A percentile compares a stretch with the other conserved stretches of the same genome.
Conservation (phyloP, 352 stramenopile genomes). For the Albugo candida region DNA sequence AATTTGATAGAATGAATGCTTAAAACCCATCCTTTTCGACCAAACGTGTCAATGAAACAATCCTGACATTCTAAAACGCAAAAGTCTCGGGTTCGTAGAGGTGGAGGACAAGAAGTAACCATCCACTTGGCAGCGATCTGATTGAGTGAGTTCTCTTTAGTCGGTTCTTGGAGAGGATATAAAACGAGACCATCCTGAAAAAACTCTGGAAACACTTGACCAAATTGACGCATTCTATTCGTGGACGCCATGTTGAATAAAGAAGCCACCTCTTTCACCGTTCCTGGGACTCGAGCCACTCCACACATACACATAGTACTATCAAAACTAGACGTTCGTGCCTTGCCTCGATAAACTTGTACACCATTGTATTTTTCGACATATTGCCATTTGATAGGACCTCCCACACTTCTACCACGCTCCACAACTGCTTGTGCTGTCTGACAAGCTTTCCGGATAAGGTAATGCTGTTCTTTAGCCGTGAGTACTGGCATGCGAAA, state of each 20-base stretch:
- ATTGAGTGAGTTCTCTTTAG: constrained; percentile 57
- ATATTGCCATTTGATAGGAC: constrained; percentile 50
- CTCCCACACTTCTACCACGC: constrained; percentile 31
- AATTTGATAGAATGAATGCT: constrained; percentile 74
- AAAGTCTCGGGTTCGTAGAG: constrained; percentile 26
- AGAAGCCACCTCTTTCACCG: constrained; percentile 44
- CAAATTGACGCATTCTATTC: constrained; percentile 53
- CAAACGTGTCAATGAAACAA: constrained; percentile 65
- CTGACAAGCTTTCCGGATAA: constrained; percentile 67
- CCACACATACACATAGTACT: constrained; percentile 44
- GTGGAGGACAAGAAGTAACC: constrained; percentile 16
- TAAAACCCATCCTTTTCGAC: constrained; percentile 65
- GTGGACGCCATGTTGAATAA: constrained; percentile 51
- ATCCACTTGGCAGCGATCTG: constrained; percentile 76
- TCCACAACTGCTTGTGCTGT: constrained; percentile 60
- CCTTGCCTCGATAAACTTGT: constrained; percentile 48
- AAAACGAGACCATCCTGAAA: constrained; percentile 60
- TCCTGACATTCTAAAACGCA: constrained; percentile 72
- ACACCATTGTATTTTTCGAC: constrained; percentile 58
- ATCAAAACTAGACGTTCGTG: constrained; percentile 13
- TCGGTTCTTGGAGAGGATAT: constrained; percentile 37
- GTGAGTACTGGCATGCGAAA: constrained; percentile 53
- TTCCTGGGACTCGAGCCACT: constrained; percentile 50
- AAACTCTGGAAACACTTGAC: constrained; percentile 22
- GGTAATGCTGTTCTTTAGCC: constrained; percentile 37